phyloP scores from a whole-genome alignment of 768 basidiomycete genomes.

The Royoungia palumana region DNA sequence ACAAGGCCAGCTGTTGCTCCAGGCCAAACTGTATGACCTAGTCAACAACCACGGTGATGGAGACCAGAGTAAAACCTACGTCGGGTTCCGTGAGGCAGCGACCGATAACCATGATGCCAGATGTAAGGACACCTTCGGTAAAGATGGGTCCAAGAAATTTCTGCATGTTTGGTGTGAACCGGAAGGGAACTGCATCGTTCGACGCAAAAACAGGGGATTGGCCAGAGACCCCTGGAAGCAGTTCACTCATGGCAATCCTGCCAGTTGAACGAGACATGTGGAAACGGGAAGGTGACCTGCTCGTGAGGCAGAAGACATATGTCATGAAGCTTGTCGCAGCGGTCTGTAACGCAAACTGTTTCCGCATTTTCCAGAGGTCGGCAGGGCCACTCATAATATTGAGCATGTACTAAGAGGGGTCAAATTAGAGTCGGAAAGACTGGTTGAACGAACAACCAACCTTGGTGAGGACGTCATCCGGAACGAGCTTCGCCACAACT shows the following conservation, averaged over 20 bases:
- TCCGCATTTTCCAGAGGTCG: constrained; percentile 95
- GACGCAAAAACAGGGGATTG: constrained; percentile 66
- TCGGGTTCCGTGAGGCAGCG: constrained; percentile 89
- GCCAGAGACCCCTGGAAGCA: constrained; percentile 64
- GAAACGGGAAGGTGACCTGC: constrained; percentile 81
- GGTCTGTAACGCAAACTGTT: constrained; percentile 90
- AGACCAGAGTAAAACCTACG: constrained; percentile 40
- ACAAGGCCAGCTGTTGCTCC: constrained; percentile 87
- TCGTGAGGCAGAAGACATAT: constrained; percentile 78
- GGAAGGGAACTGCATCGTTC: constrained; percentile 91
- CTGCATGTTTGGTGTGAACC: constrained; percentile 96
- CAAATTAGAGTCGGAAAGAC: background rate
- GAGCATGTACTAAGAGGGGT: constrained; percentile 73
- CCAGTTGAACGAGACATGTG: constrained; percentile 89
- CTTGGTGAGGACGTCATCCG: constrained; percentile 80
- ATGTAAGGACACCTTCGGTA: constrained; percentile 84
- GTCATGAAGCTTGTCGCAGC: constrained; percentile 92
- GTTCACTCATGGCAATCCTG: constrained; percentile 87
- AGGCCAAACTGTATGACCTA: constrained; percentile 67
- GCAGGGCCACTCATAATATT: constrained; percentile 78
- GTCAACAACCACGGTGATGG: background rate
- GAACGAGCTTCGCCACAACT: constrained; percentile 80
- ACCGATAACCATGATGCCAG: constrained; percentile 88
- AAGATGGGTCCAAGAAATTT: constrained; percentile 85
- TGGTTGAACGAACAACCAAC: constrained; percentile 40